Conservation (phyloP, 2,329 filamentous ascomycete species). For the Aspergillus cejpii region DNA sequence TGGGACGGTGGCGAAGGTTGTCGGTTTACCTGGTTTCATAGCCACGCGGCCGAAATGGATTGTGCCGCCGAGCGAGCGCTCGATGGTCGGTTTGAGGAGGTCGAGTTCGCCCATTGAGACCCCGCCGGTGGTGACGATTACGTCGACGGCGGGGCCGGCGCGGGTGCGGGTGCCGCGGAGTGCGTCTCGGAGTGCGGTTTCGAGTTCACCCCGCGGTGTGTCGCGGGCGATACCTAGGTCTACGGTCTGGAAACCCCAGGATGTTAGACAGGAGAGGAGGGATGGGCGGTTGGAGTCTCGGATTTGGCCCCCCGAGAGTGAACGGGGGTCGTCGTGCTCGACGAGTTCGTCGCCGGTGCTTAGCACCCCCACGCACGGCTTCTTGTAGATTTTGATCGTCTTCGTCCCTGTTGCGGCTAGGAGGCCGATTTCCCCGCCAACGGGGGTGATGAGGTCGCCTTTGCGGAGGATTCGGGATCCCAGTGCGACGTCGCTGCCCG, state of each 20-base stretch:
- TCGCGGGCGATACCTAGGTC: constrained; percentile 73
- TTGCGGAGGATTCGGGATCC: constrained; percentile 64
- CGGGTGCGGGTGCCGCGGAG: constrained; percentile 53
- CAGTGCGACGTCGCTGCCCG: constrained; percentile 76
- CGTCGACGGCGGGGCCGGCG: constrained; percentile 51
- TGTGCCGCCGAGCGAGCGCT: constrained; percentile 77
- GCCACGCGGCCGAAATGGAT: constrained; percentile 94
- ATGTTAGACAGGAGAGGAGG: constrained; percentile 66
- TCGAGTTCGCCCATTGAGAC: constrained; percentile 98
- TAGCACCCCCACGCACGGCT: constrained; percentile 74
- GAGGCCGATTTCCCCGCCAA: constrained; percentile 86
- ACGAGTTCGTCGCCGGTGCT: constrained; percentile 96
- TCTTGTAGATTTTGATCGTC: constrained; percentile 64
- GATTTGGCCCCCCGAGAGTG: constrained; percentile 72
- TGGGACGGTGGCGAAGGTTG: constrained; percentile 87
- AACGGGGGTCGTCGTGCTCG: constrained; percentile 56
- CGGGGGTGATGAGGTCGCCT: constrained; percentile 75
- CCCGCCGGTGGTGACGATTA: constrained; percentile 86
- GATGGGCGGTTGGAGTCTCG: constrained; percentile 89
- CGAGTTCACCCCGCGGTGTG: constrained; percentile 59
- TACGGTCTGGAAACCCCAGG: constrained; percentile 69
- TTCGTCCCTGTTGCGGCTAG: constrained; percentile 75
- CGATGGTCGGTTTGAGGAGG: constrained; percentile 91
- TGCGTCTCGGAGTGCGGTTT: constrained; percentile 67
- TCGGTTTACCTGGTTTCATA: constrained; percentile 98